phyloP scores from a whole-genome alignment of 176 grass and related monocot species.

The Melocanna baccifera region DNA sequence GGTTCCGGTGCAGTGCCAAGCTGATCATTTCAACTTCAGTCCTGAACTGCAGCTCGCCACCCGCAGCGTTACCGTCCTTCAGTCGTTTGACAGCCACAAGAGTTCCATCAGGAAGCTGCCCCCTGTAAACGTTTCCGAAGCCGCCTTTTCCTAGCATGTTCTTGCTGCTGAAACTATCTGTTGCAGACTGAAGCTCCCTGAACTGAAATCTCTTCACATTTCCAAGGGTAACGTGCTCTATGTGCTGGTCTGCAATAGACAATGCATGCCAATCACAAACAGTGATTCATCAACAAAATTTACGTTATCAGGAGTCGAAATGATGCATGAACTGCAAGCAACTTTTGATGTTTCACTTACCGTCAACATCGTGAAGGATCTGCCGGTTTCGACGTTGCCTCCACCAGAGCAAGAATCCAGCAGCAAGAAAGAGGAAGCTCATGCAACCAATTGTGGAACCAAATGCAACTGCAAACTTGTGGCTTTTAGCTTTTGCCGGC shows the following conservation, averaged over 20 bases:
- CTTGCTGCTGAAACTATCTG: conserved; percentile 80
- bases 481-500: conserved; percentile 42
- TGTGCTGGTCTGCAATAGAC: conserved; percentile 55
- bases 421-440: conserved; percentile 51
- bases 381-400: conserved; percentile 60
- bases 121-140: conserved; percentile 86
- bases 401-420: conserved; percentile 70
- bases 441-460: conserved; percentile 48
- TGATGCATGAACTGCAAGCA: neutral
- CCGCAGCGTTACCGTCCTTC: conserved; percentile 76
- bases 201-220: conserved; percentile 72
- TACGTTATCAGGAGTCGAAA: neutral
- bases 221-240: conserved; percentile 55
- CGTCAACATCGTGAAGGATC: conserved; percentile 78
- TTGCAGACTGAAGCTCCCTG: conserved; percentile 72
- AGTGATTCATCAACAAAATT: neutral
- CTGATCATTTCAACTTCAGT: conserved; percentile 98
- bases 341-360: conserved; percentile 15
- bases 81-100: conserved; percentile 88
- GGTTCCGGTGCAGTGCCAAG: conserved; percentile 84
- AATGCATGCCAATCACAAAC: neutral
- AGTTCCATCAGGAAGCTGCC: conserved; percentile 75
- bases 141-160: conserved; percentile 96
- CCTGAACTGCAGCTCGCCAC: conserved; percentile 79
- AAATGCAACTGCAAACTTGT: conserved; percentile 71